Percentiles rank a stretch among this genome's conserved stretches.
phyloP scores from a whole-genome alignment of 306 rosid species.

The Myrica gale region DNA sequence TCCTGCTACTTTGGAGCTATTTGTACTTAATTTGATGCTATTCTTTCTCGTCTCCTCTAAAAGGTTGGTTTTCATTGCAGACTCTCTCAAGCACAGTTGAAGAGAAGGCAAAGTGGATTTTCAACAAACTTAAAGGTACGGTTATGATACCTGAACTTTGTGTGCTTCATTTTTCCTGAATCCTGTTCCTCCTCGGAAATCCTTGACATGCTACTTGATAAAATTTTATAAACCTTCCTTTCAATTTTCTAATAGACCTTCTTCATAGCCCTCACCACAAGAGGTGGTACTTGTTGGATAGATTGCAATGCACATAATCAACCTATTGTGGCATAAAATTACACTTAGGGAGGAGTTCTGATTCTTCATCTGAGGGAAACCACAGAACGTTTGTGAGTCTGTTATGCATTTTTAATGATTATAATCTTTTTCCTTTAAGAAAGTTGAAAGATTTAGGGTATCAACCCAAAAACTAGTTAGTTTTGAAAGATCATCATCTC shows the following conservation, averaged over 20 bases:
- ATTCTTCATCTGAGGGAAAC: background rate
- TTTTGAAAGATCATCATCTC: background rate
- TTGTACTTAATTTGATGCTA: slow-evolving; percentile 13
- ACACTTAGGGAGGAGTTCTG: background rate
- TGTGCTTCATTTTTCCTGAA: background rate
- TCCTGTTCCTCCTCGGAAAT: background rate
- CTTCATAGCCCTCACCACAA: background rate
- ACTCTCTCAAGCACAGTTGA: slow-evolving; percentile 85
- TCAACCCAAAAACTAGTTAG: background rate
- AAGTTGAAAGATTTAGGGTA: background rate
- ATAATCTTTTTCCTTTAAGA: background rate
- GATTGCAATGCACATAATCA: slow-evolving; percentile 3
- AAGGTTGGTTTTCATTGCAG: slow-evolving; percentile 44
- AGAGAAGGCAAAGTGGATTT: slow-evolving; percentile 96
- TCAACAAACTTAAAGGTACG: slow-evolving; percentile 91
- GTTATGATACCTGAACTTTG: background rate
- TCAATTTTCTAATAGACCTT: background rate
- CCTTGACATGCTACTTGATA: background rate
- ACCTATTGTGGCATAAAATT: background rate
- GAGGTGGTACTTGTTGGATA: background rate
- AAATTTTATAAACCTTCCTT: background rate
- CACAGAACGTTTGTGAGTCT: background rate
- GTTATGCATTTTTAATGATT: background rate
- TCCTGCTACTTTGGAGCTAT: background rate
- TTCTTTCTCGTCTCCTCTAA: slow-evolving; percentile 10